phyloP scores from a whole-genome alignment of 108 stramenopile species.

The Cyclotella kingstonii region DNA sequence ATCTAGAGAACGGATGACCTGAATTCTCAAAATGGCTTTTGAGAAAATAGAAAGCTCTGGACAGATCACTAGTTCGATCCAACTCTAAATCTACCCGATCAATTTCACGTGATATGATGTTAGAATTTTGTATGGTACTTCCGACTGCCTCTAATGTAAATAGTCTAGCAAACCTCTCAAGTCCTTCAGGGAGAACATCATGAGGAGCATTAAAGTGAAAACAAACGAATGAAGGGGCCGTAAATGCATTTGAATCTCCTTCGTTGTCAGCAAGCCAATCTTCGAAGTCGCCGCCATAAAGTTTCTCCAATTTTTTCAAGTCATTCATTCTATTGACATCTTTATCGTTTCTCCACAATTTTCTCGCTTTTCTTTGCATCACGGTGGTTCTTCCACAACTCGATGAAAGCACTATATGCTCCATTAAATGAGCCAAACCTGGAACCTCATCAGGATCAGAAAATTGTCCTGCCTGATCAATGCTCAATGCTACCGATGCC shows the following conservation, averaged over 20 bases:
- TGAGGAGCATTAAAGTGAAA: constrained; percentile 64
- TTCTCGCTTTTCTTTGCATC: constrained; percentile 23
- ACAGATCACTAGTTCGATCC: constrained; percentile 48
- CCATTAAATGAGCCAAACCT: constrained; percentile 78
- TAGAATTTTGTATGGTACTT: constrained; percentile 36
- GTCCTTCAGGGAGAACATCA: constrained; percentile 50
- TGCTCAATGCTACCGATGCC: constrained; percentile 56
- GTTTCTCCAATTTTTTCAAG: not conserved
- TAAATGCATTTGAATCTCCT: constrained; percentile 71
- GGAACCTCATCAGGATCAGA: constrained; percentile 54
- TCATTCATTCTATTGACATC: not conserved
- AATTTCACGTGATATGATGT: constrained; percentile 58
- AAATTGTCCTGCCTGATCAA: constrained; percentile 76
- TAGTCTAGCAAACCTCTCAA: constrained; percentile 59
- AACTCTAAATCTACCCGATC: constrained; percentile 65
- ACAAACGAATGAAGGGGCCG: constrained; percentile 71
- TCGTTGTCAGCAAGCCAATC: constrained; percentile 66
- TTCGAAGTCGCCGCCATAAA: constrained; percentile 55
- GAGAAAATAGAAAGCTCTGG: constrained; percentile 54
- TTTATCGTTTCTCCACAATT: constrained; percentile 53
- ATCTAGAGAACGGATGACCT: constrained; percentile 67
- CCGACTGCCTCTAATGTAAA: constrained; percentile 46
- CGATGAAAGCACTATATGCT: constrained; percentile 69
- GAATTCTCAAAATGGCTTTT: constrained; percentile 59
- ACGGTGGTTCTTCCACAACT: constrained; percentile 17